These are phyloP conservation scores for Amanita molliuscula DNA, from an alignment of 768 basidiomycete genomes.

Conservation along the genomic window DNA sequence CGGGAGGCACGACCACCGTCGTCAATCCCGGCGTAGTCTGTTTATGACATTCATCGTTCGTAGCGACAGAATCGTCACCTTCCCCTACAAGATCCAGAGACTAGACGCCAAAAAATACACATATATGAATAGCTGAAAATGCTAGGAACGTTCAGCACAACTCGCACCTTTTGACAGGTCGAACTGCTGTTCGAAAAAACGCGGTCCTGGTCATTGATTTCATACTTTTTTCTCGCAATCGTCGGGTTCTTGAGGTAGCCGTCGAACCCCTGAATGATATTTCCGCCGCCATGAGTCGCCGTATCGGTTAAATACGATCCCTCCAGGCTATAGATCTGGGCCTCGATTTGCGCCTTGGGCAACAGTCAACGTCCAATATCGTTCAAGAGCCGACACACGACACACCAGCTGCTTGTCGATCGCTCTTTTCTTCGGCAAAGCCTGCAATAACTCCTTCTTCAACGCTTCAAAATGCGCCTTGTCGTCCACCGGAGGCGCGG, in stretches of 20 bases:
- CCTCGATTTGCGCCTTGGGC: slow-evolving; percentile 64
- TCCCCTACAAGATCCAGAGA: slow-evolving; percentile 70
- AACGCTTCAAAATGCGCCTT: slow-evolving; percentile 61
- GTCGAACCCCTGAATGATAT: slow-evolving; percentile 83
- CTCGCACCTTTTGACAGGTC: slow-evolving; percentile 59
- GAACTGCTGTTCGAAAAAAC: slow-evolving; percentile 76
- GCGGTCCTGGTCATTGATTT: slow-evolving; percentile 68
- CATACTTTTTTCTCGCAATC: slow-evolving; percentile 57
- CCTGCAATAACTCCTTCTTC: slow-evolving; percentile 65
- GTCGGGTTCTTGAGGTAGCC: slow-evolving; percentile 76
- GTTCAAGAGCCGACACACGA: slow-evolving; percentile 6
- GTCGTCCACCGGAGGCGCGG: slow-evolving; percentile 47
- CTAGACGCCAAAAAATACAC: slow-evolving; percentile 29
- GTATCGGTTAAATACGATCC: slow-evolving; percentile 71
- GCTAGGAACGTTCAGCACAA: not conserved
- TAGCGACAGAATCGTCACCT: slow-evolving; percentile 43
- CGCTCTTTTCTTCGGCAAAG: slow-evolving; percentile 63
- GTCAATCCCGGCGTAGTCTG: slow-evolving; percentile 65
- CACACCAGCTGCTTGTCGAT: slow-evolving; percentile 72
- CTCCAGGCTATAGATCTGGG: slow-evolving; percentile 72
- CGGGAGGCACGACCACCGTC: slow-evolving; percentile 70
- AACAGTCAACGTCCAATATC: not conserved
- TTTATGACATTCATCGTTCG: slow-evolving; percentile 57
- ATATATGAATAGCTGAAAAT: slow-evolving; percentile 6
- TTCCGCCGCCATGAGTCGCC: slow-evolving; percentile 65